phyloP scores from a whole-genome alignment of 108 stramenopile species.

The Nitzschia palea region DNA sequence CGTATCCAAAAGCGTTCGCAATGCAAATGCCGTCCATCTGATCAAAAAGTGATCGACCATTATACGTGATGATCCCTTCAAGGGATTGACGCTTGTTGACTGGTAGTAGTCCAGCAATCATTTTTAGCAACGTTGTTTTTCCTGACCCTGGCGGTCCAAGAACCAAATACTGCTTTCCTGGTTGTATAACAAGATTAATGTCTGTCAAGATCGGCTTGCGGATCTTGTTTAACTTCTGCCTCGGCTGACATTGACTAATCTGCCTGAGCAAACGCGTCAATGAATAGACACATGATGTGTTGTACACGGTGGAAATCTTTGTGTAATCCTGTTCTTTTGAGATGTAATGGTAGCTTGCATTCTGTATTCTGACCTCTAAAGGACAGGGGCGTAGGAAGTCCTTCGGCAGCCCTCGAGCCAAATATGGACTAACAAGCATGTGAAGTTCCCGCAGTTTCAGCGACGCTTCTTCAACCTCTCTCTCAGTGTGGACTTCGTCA shows the following conservation, averaged over 20 bases:
- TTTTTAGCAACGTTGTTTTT: conserved; percentile 57
- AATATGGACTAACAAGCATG: background rate
- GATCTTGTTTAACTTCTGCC: background rate
- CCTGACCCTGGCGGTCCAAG: conserved; percentile 68
- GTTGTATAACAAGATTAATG: conserved; percentile 50
- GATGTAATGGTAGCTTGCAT: conserved; percentile 3
- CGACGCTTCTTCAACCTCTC: conserved; percentile 4
- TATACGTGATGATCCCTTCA: conserved; percentile 28
- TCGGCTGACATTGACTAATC: conserved; percentile 1
- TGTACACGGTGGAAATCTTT: conserved; percentile 13
- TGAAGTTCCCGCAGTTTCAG: conserved; percentile 14
- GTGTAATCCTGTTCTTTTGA: background rate
- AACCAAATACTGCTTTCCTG: conserved; percentile 49
- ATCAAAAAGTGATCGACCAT: conserved; percentile 12
- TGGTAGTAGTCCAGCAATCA: conserved; percentile 57
- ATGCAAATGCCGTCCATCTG: conserved; percentile 21
- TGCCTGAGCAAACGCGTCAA: background rate
- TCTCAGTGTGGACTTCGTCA: background rate
- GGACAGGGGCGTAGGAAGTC: conserved; percentile 6
- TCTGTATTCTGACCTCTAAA: conserved; percentile 8
- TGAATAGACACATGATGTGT: conserved; percentile 4
- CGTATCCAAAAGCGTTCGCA: conserved; percentile 45
- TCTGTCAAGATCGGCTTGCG: conserved; percentile 32
- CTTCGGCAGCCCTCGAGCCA: background rate
- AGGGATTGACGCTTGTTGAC: conserved; percentile 56